Base-by-base conservation (phyloP, 441 rosid species). In the Arabidopsis lyrata region DNA sequence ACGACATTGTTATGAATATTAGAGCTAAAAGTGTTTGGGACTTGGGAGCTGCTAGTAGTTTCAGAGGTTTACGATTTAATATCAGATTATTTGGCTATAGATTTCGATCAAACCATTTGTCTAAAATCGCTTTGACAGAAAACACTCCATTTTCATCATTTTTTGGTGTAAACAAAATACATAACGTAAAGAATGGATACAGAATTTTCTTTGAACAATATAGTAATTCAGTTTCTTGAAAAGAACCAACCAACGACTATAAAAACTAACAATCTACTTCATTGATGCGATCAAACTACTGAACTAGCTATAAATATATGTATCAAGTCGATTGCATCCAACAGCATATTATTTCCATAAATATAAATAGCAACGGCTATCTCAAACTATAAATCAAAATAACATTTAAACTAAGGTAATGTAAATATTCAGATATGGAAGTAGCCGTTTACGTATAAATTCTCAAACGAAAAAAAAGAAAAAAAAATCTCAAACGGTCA, bases 401-500 rank as follows among this genome's bases (percentile, higher is more conserved):
- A 47, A 57, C 5, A 14, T 24, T 0, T 22, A 64, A 42, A 29
- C 16, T 63, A 66, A 20, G 39, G 38, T 49, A 57, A 31, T 16
- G 2, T 38, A 38, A 48, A 39, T 11, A 20, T 4, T 2, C 12
- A 7, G 4, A 22, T 8, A 62, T 24, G 35, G 65, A 13, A 39
- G 27, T 61, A 5, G 14, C 36, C 36, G 66, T 60, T 60, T 59
- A 10, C 0, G 15, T 58, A 35, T 57, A 8, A 48, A 7, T 4
- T 39, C 31, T 39, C 22, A 61, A 61, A 61, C 36, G 66, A 60
- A 60, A 60, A 18, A 18, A 18, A 18, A 18, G 1, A 18, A 18
- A 18, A 18, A 18, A 18, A 18, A 18, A 18, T 39, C 31, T 39
- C 22, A 62, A 62, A 62, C 38, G 66, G 66, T 62, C 50, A 61